These are phyloP conservation scores for Diaporthe eres DNA, from an alignment of 2,329 filamentous ascomycete genomes.

Conservation along the genomic window DNA sequence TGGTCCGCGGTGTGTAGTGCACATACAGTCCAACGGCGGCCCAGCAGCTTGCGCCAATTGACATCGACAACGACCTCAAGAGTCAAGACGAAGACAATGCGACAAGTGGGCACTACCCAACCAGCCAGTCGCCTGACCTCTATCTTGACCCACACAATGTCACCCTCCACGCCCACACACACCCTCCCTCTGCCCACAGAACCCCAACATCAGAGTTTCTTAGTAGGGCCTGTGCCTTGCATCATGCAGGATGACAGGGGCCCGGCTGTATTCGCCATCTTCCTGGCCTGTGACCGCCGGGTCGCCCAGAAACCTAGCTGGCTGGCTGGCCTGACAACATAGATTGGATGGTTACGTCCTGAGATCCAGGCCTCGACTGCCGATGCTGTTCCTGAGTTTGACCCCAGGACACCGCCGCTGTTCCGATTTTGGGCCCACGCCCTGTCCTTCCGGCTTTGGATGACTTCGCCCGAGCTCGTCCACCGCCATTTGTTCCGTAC, in stretches of 20 bases:
- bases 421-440: background rate
- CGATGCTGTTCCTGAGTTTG: conserved; percentile 27
- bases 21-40: conserved; percentile 7
- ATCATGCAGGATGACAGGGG: conserved; percentile 38
- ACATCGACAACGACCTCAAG: background rate
- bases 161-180: conserved; percentile 28
- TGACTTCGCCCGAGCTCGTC: background rate
- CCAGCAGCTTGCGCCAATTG: conserved; percentile 3
- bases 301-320: conserved; percentile 9
- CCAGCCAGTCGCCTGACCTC: conserved; percentile 29
- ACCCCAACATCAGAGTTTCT: conserved; percentile 34
- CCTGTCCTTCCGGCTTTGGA: background rate
- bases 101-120: background rate
- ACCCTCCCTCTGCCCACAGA: conserved; percentile 3
- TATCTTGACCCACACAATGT: conserved; percentile 37
- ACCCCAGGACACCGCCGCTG: background rate
- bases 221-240: conserved; percentile 39
- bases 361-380: conserved; percentile 10
- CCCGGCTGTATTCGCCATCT: conserved; percentile 8
- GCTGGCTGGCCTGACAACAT: background rate
- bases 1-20: background rate
- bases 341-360: conserved; percentile 23
- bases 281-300: conserved; percentile 21
- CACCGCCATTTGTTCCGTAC: background rate
- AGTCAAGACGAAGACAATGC: conserved; percentile 15